Percentiles rank a stretch among this genome's conserved stretches.
Evolutionary conservation across 768 basidiomycete genomes (phyloP).

Genomic region (Mycena indigotica): DNA sequence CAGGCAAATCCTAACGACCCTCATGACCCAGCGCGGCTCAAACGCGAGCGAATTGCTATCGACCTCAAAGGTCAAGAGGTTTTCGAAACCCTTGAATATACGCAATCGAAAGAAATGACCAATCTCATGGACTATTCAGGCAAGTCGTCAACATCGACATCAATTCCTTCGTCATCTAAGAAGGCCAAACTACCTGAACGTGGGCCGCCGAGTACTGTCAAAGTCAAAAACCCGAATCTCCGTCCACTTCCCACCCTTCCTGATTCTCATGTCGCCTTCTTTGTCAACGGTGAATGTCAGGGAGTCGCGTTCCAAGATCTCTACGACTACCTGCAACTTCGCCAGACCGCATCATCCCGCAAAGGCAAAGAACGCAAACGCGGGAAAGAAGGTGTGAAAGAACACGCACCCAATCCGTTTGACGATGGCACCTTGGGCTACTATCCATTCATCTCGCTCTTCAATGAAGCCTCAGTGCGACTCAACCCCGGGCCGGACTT

Average conservation of each 20-base stretch:
- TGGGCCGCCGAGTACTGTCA: slow-evolving; percentile 41
- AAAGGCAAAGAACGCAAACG: slow-evolving; percentile 69
- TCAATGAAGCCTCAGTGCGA: slow-evolving; percentile 81
- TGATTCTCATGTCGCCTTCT: slow-evolving; percentile 82
- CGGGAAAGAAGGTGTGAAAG: slow-evolving; percentile 66
- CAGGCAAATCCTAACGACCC: slow-evolving; percentile 62
- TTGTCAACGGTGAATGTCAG: slow-evolving; percentile 86
- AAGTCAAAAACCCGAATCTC: slow-evolving; percentile 44
- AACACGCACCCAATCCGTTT: slow-evolving; percentile 80
- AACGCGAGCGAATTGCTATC: slow-evolving; percentile 90
- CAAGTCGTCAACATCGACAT: slow-evolving; percentile 56
- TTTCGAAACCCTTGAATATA: slow-evolving; percentile 92
- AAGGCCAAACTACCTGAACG: slow-evolving; percentile 74
- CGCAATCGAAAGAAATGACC: slow-evolving; percentile 89
- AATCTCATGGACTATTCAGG: slow-evolving; percentile 78
- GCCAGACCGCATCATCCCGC: slow-evolving; percentile 57
- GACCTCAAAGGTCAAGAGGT: slow-evolving; percentile 96
- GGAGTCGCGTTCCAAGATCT: slow-evolving; percentile 84
- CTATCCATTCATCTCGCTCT: slow-evolving; percentile 92
- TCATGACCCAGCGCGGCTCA: slow-evolving; percentile 79
- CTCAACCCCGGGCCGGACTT: slow-evolving; percentile 92
- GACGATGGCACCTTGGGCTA: slow-evolving; percentile 96
- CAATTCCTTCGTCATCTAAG: slow-evolving; percentile 62
- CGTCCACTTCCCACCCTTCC: slow-evolving; percentile 71
- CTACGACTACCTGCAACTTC: slow-evolving; percentile 87